A percentile compares a stretch with the other conserved stretches of the same genome.
Conservation (phyloP, 2,329 filamentous ascomycete genomes). For the Tolypocladium endophyticum region DNA sequence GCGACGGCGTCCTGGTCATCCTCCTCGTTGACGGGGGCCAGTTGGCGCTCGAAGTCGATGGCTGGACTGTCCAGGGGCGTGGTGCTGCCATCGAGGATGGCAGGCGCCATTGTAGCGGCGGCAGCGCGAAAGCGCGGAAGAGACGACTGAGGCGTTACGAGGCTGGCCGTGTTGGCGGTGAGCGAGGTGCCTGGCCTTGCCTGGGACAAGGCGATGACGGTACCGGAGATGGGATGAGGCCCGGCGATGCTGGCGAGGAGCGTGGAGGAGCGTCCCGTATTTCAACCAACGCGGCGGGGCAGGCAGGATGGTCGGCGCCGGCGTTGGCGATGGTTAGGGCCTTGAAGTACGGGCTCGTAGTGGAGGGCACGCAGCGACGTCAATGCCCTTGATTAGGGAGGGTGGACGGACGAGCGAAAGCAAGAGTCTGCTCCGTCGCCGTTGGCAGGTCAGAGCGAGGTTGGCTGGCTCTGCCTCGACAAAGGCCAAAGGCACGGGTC, state of each 20-base stretch:
- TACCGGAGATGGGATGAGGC: background rate
- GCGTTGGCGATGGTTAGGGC: too few species aligned
- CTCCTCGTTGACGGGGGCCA: conserved; percentile 10
- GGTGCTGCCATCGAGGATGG: conserved; percentile 6
- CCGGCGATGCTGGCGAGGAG: background rate
- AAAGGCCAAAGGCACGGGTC: background rate
- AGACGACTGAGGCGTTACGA: background rate
- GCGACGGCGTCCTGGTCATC: conserved; percentile 27
- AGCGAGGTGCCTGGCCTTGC: background rate
- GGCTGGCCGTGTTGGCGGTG: background rate
- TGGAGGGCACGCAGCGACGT: background rate
- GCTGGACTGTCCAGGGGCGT: background rate
- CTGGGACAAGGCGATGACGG: background rate
- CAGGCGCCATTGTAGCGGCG: conserved; percentile 9
- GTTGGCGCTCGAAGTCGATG: conserved; percentile 6
- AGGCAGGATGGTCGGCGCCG: background rate
- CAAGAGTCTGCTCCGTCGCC: background rate
- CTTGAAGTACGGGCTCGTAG: too few species aligned
- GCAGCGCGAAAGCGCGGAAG: background rate
- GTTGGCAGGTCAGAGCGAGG: background rate
- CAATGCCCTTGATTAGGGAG: background rate
- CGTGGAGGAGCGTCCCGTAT: background rate
- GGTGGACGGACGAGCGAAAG: background rate
- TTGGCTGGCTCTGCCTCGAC: background rate
- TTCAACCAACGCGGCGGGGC: background rate